Evolutionary conservation across 1,139 yeast genomes (phyloP).

Genomic region (Protomyces macrosporus): DNA sequence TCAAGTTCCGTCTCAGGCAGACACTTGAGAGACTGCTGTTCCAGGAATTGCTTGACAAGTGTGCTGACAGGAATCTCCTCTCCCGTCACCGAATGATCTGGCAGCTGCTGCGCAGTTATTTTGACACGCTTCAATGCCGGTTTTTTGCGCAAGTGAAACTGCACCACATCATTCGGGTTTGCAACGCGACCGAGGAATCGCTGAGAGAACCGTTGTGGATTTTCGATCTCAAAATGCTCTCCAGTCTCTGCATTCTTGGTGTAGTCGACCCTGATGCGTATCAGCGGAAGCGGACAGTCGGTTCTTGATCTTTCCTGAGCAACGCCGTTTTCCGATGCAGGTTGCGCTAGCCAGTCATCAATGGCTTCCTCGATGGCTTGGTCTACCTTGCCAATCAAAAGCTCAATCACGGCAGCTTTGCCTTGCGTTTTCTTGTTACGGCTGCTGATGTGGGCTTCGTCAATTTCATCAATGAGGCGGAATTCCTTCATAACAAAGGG

Average conservation of each 20-base stretch:
- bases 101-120: background rate
- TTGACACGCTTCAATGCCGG: slow-evolving; percentile 17
- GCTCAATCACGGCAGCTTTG: slow-evolving; percentile 57
- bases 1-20: slow-evolving; percentile 74
- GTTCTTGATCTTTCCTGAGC: slow-evolving; percentile 30
- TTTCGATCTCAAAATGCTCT: slow-evolving; percentile 68
- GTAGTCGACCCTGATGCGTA: slow-evolving; percentile 79
- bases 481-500: slow-evolving; percentile 76
- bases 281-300: slow-evolving; percentile 61
- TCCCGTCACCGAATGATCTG: slow-evolving; percentile 31
- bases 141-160: slow-evolving; percentile 51
- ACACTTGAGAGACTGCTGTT: slow-evolving; percentile 58
- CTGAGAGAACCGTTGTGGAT: slow-evolving; percentile 82
- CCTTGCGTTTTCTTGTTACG: slow-evolving; percentile 44
- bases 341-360: slow-evolving; percentile 45
- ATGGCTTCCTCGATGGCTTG: slow-evolving; percentile 58
- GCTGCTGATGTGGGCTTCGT: slow-evolving; percentile 46
- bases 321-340: slow-evolving; percentile 36
- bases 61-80: slow-evolving; percentile 50
- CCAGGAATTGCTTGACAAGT: slow-evolving; percentile 56
- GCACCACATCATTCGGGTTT: slow-evolving; percentile 76
- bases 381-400: slow-evolving; percentile 54
- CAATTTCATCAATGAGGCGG: slow-evolving; percentile 51
- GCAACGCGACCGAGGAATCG: slow-evolving; percentile 88
- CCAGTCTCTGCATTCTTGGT: slow-evolving; percentile 53